Evolutionary conservation across 2,329 filamentous ascomycete species (phyloP).

Genomic region (Apiospora phragmitis): DNA sequence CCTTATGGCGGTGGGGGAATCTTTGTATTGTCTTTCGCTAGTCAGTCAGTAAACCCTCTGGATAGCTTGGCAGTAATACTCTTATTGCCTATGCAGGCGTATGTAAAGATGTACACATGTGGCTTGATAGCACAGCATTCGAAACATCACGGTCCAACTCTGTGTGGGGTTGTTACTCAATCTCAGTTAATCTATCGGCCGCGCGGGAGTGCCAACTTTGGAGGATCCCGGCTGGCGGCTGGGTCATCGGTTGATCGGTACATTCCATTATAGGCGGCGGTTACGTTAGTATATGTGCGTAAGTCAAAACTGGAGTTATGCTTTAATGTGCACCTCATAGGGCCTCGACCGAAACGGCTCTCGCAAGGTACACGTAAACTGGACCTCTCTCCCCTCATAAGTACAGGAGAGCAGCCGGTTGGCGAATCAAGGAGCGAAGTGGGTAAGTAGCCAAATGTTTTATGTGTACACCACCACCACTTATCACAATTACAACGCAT

Average conservation of each 20-base stretch:
- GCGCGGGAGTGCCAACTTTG: background rate
- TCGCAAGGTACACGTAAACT: background rate
- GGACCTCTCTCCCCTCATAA: background rate
- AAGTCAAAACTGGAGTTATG: background rate
- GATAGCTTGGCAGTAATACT: background rate
- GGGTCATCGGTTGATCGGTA: background rate
- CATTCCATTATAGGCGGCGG: background rate
- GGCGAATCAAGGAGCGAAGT: background rate
- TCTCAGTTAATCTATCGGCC: background rate
- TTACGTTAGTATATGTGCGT: background rate
- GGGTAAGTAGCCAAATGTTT: background rate
- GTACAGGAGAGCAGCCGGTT: background rate
- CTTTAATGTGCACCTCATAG: background rate
- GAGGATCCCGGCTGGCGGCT: background rate
- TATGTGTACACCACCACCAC: background rate
- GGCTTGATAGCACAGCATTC: background rate
- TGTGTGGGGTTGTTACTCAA: background rate
- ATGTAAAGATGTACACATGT: background rate
- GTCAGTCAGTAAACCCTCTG: background rate
- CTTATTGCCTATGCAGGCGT: no score
- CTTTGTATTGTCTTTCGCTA: background rate
- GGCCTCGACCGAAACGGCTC: background rate
- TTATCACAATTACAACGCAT: background rate
- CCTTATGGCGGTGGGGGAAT: background rate
- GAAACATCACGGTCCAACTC: background rate